These are phyloP conservation scores for Radiomyces spectabilis DNA, from an alignment of 192 early-diverging fungal species.

Conservation along the genomic window DNA sequence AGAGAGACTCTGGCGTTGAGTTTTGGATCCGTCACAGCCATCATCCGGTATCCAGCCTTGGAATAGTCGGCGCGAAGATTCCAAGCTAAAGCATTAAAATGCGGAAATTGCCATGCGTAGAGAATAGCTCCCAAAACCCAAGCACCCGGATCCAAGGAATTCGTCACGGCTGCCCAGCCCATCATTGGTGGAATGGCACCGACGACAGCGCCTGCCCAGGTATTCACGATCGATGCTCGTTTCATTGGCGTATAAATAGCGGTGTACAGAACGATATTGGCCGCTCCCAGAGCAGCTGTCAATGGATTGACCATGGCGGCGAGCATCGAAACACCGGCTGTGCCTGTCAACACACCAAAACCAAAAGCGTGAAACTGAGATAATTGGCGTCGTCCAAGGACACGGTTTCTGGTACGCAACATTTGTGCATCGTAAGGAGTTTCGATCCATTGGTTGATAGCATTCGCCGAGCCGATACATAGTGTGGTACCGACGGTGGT, in stretches of 20 bases:
- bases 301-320: conserved; percentile 79
- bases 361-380: conserved; percentile 70
- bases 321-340: conserved; percentile 57
- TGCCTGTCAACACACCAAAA: conserved; percentile 64
- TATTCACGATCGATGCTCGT: conserved; percentile 88
- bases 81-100: conserved; percentile 93
- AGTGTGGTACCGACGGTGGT: conserved; percentile 82
- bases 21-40: conserved; percentile 78
- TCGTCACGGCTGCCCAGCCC: conserved; percentile 91
- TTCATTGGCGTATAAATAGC: conserved; percentile 90
- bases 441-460: conserved; percentile 96
- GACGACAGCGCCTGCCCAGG: conserved; percentile 91
- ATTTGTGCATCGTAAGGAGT: conserved; percentile 96
- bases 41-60: conserved; percentile 97
- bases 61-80: conserved; percentile 90
- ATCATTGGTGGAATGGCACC: conserved; percentile 98
- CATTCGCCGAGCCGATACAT: conserved; percentile 85
- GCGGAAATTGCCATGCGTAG: conserved; percentile 99
- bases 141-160: conserved; percentile 62
- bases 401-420: conserved; percentile 83
- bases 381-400: conserved; percentile 72
- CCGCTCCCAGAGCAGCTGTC: conserved; percentile 68
- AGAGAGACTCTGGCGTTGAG: conserved; percentile 86
- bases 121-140: conserved; percentile 75
- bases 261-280: conserved; percentile 89